Conservation (phyloP, 2,329 filamentous ascomycete genomes). For the Botrytis sinoallii region DNA sequence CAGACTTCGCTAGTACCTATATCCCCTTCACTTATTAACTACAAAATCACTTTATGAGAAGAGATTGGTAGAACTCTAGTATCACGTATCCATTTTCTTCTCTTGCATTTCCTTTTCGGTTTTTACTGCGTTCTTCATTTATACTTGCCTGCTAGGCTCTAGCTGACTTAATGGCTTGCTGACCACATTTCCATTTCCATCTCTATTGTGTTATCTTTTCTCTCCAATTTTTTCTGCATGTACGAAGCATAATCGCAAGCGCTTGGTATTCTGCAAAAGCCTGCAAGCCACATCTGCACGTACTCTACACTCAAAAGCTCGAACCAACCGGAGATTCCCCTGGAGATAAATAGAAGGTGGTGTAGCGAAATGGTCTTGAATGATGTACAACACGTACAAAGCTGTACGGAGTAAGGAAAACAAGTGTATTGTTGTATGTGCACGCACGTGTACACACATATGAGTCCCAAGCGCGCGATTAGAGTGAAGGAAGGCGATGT, state of each 20-base stretch:
- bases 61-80: background rate
- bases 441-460: conserved; percentile 5
- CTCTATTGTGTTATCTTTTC: background rate
- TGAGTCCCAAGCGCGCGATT: conserved; percentile 7
- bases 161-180: background rate
- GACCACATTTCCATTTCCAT: background rate
- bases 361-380: background rate
- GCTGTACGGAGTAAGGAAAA: background rate
- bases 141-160: background rate
- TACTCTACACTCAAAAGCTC: background rate
- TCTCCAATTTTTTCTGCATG: background rate
- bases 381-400: background rate
- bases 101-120: background rate
- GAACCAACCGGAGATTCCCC: conserved; percentile 11
- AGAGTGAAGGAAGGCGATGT: background rate
- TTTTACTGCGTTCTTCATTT: background rate
- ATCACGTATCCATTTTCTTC: background rate
- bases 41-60: background rate
- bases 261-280: background rate
- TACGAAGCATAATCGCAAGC: background rate
- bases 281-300: conserved; percentile 9
- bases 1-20: background rate
- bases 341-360: background rate
- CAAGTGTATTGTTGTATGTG: background rate
- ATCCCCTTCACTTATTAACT: background rate